Base-by-base conservation (phyloP, 1,139 yeast species). In the Wickerhamomyces sp. region DNA sequence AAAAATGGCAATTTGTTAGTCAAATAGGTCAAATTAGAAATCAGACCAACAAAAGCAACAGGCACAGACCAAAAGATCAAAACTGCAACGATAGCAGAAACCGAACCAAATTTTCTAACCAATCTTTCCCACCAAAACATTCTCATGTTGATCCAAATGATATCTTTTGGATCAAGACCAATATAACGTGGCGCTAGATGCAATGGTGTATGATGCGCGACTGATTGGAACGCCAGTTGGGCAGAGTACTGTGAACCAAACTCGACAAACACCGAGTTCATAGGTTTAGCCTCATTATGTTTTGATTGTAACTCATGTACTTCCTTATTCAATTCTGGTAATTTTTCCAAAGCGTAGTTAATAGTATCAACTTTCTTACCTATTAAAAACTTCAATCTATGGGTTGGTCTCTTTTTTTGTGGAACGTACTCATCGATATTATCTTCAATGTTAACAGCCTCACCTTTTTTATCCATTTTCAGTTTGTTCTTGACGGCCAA, bases 51-150 rank as follows among this genome's bases (percentile, higher is more conserved):
- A 58, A 87, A 86, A 2, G 96, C 95, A 35, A 89, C 96, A 14
- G 97, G 97, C 51, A 88, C 70, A 40, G 95, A 75, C 97, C 97
- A 91, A 57, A 88, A 82, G 37, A 89, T 72, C 43, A 87, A 75
- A 54, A 82, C 59, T 2, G 76, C 78, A 27, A 67, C 55, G 44
- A 87, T 72, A 12, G 78, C 75, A 15, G 79, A 69, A 35, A 67
- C 52, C 1, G 95, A 83, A 39, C 71, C 72, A 19, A 74, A 54
- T 30, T 65, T 61, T 62, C 91, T 72, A 21, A 74, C 60, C 32
- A 82, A 59, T 49, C 88, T 70, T 61, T 83, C 94, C 83, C 88
- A 81, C 94, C 95, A 85, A 45, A 75, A 72, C 59, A 87, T 59
- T 49, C 93, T 72, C 72, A 88, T 64, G 56, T 89, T 91, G 40